Evolutionary conservation across 164 flowering plant species (phyloP), one percentile per base, ranked within the genome.

Genomic region (Liriodendron chinense): DNA sequence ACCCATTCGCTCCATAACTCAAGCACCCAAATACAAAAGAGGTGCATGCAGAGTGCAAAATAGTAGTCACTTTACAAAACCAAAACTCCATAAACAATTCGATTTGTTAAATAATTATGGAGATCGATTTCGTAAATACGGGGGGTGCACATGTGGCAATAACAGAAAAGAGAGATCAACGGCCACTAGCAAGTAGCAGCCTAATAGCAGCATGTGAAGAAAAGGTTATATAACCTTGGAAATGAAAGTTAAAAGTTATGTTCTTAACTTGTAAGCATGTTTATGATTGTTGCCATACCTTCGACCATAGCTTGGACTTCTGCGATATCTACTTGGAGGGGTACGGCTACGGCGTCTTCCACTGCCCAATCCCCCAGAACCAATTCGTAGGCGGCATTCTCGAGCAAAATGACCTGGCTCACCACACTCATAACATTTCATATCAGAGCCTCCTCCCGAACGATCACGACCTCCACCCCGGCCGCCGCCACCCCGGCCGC

Each of bases 401-500:
- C 97, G 93, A 24, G 98, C 98, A 90, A 94, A 94, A 80, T 94
- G 98, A 69, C 98, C 98, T 78, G 93, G 86, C 82, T 94, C 98
- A 49, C 98, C 98, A 89, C 98, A 94, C 77, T 94, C 98, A 70
- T 94, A 94, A 79, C 98, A 94, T 81, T 92, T 94, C 88, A 89
- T 78, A 77, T 92, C 98, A 78, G 93, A 92, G 74, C 97, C 93
- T 43, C 94, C 94, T 48, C 84, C 81, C 26, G 96, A 89, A 16
- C 97, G 95, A 74, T 92, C 85, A 72, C 89, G 86, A 7, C 91
- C 89, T 47, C 92, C 89, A 57, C 90, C 76, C 1, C 92, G 82
- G 1, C 89, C 88, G 1, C 89, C 88, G 68, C 90, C 89, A 14
- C 89, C 81, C 23, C 90, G 80, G 7, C 80, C 70, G 0, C 77